phyloP scores from a whole-genome alignment of 2,329 filamentous ascomycete species.

The Fusarium continuum region DNA sequence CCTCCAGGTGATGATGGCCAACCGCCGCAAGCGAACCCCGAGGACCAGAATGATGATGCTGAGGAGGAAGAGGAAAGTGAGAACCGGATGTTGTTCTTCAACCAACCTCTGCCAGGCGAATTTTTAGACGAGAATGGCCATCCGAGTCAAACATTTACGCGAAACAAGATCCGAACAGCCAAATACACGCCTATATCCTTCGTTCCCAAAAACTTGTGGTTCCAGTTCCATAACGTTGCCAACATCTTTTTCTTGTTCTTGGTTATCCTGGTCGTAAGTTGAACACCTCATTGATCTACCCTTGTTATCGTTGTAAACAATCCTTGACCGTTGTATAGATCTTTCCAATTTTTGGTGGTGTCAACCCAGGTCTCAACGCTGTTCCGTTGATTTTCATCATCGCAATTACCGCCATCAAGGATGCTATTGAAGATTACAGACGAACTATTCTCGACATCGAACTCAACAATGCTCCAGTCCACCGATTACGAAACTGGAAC shows the following conservation, averaged over 20 bases:
- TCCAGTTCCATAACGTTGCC: conserved; percentile 98
- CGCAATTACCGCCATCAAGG: conserved; percentile 87
- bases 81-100: conserved; percentile 80
- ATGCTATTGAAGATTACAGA: conserved; percentile 94
- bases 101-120: conserved; percentile 78
- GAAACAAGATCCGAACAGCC: conserved; percentile 97
- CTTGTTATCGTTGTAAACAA: conserved; percentile 6
- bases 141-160: conserved; percentile 73
- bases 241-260: conserved; percentile 98
- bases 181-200: conserved; percentile 98
- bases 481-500: conserved; percentile 85
- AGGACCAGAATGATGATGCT: conserved; percentile 48
- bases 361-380: conserved; percentile 87
- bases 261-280: conserved; percentile 89
- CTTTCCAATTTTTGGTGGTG: conserved; percentile 93
- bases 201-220: conserved; percentile 94
- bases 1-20: conserved; percentile 38
- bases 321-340: conserved; percentile 66
- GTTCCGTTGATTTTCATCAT: conserved; percentile 95
- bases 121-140: conserved; percentile 83
- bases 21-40: conserved; percentile 43
- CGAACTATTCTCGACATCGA: conserved; percentile 91
- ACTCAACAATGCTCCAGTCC: conserved; percentile 94
- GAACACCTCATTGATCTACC: background rate
- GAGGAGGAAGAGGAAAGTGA: conserved; percentile 54